Percentiles rank a stretch among this genome's conserved stretches.
phyloP scores from a whole-genome alignment of 352 stramenopile genomes.

The Chrysophaeum taylorii region DNA sequence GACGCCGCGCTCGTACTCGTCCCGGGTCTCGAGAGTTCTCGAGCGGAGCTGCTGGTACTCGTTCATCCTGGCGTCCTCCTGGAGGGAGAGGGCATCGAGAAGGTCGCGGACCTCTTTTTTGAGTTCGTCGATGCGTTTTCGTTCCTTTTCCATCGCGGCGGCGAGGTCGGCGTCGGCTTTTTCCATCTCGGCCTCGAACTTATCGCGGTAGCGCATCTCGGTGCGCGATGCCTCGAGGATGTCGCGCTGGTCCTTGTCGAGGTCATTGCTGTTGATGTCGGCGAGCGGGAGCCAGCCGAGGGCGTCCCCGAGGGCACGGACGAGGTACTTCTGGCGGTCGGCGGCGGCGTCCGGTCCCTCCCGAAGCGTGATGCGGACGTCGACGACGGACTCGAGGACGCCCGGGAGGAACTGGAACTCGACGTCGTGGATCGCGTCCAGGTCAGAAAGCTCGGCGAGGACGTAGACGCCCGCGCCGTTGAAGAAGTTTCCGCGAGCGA shows the following conservation, averaged over 20 bases:
- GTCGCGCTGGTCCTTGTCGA: background rate
- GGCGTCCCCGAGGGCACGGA: background rate
- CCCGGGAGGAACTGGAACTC: conserved; percentile 12
- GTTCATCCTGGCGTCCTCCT: background rate
- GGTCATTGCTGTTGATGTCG: background rate
- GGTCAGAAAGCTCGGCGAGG: background rate
- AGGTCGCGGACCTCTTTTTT: background rate
- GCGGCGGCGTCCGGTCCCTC: background rate
- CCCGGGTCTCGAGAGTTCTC: background rate
- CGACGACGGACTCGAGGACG: conserved; percentile 4
- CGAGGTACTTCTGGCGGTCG: background rate
- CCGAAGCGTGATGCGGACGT: background rate
- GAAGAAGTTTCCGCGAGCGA: conserved; percentile 3
- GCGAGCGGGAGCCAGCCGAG: conserved; percentile 1
- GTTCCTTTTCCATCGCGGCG: background rate
- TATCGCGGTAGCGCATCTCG: background rate
- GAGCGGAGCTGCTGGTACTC: background rate
- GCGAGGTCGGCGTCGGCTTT: background rate
- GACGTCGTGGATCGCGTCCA: background rate
- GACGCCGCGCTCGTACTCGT: background rate
- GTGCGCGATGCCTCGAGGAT: background rate
- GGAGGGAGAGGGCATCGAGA: background rate
- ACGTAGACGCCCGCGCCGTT: conserved; percentile 10
- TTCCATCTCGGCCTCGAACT: conserved; percentile 13
- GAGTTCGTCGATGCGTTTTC: background rate